Conservation (phyloP, 331 rosid genomes). For the Quercus phellos region DNA sequence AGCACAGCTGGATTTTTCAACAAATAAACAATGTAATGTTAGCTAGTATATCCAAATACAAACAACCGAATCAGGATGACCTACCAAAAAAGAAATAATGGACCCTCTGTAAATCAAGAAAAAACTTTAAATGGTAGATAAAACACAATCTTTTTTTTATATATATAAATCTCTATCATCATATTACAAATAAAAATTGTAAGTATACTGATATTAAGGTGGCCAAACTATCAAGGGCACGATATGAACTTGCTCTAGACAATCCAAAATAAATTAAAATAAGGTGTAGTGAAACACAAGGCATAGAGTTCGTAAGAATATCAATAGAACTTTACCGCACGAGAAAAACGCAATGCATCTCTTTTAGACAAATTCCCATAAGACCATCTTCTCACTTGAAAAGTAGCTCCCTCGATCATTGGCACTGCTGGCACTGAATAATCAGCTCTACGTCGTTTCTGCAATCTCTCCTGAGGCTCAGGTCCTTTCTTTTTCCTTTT, state of each 20-base stretch:
- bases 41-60: neutral
- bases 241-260: neutral
- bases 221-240: neutral
- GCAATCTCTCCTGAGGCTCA: constrained; percentile 74
- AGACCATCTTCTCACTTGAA: constrained; percentile 93
- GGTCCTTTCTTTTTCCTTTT: constrained; percentile 87
- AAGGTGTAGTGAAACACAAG: neutral
- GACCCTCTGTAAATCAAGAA: no score
- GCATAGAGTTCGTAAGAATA: neutral
- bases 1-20: neutral
- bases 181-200: neutral
- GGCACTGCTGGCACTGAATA: constrained; percentile 59
- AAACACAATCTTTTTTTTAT: neutral
- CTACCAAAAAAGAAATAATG: neutral
- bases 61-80: neutral
- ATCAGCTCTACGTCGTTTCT: constrained; percentile 79
- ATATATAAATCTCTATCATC: neutral
- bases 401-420: constrained; percentile 83
- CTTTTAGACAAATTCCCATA: constrained; percentile 85
- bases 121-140: neutral
- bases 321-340: constrained; percentile 59
- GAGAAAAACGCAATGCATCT: constrained; percentile 86
- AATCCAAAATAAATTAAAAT: no score
- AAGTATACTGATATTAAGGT: neutral
- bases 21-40: neutral